These are phyloP conservation scores for Lepidopterella palustris DNA, from an alignment of 495 filamentous ascomycete species.

Conservation along the genomic window DNA sequence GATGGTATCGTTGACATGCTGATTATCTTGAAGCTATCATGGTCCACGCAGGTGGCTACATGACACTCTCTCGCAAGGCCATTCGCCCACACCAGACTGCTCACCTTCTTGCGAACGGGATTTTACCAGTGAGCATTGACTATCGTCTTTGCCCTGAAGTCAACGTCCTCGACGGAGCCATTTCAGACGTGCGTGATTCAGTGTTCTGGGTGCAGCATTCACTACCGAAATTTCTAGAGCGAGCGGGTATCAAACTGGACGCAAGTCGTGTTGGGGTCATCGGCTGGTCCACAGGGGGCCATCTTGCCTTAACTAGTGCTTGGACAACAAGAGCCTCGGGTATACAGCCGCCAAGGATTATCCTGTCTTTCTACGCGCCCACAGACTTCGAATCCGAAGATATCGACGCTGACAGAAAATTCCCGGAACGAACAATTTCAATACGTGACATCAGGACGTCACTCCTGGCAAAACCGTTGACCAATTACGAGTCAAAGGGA, in stretches of 20 bases:
- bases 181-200: neutral
- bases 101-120: neutral
- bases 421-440: neutral
- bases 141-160: slow-evolving; percentile 10
- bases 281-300: slow-evolving; percentile 7
- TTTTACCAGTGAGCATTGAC: slow-evolving; percentile 5
- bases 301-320: neutral
- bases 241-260: neutral
- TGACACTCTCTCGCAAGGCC: slow-evolving; percentile 3
- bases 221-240: neutral
- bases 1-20: too few relatives aligned
- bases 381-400: slow-evolving; percentile 3
- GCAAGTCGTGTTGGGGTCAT: neutral
- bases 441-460: neutral
- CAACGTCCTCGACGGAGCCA: neutral
- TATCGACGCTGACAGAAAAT: too few relatives aligned
- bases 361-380: slow-evolving; percentile 5
- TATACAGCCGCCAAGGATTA: neutral
- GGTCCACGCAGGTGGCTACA: slow-evolving; percentile 7
- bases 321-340: neutral
- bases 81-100: neutral
- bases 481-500: too few relatives aligned
- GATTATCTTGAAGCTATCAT: too few relatives aligned
- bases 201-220: neutral
- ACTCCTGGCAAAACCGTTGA: too few relatives aligned